phyloP scores from a whole-genome alignment of 805 yeast species.

The Nakazawaea molendinolei region DNA sequence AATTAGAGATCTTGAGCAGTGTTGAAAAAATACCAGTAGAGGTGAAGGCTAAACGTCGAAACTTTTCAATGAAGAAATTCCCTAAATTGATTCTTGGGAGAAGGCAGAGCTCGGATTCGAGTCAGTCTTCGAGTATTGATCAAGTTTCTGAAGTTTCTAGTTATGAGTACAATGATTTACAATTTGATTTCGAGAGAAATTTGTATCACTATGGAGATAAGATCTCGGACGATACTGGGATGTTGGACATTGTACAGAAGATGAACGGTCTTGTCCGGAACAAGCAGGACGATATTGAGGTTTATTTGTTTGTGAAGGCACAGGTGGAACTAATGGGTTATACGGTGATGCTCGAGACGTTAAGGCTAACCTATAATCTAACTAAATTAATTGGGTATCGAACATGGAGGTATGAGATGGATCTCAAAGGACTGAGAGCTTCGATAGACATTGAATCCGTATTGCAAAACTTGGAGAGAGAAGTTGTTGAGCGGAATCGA shows the following conservation, averaged over 20 bases:
- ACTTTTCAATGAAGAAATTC: constrained; percentile 3
- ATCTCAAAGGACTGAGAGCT: constrained; percentile 3
- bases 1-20: constrained; percentile 32
- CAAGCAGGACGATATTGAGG: constrained; percentile 9
- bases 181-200: constrained; percentile 9
- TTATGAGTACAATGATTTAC: constrained; percentile 1
- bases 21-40: constrained; percentile 11
- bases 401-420: constrained; percentile 4
- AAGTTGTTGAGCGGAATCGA: neutral
- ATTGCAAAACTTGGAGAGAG: neutral
- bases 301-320: constrained; percentile 3
- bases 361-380: constrained; percentile 6
- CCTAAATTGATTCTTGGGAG: constrained; percentile 1
- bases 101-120: neutral
- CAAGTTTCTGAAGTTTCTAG: constrained; percentile 1
- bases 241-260: neutral
- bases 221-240: neutral
- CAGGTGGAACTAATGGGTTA: constrained; percentile 6
- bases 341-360: constrained; percentile 1
- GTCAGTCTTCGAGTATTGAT: neutral
- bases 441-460: neutral
- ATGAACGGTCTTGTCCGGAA: constrained; percentile 6
- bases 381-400: constrained; percentile 7
- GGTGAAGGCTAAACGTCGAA: neutral
- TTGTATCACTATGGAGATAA: neutral